Percentiles rank a stretch among this genome's conserved stretches.
phyloP scores from a whole-genome alignment of 306 rosid genomes.

The Ceratonia siliqua region DNA sequence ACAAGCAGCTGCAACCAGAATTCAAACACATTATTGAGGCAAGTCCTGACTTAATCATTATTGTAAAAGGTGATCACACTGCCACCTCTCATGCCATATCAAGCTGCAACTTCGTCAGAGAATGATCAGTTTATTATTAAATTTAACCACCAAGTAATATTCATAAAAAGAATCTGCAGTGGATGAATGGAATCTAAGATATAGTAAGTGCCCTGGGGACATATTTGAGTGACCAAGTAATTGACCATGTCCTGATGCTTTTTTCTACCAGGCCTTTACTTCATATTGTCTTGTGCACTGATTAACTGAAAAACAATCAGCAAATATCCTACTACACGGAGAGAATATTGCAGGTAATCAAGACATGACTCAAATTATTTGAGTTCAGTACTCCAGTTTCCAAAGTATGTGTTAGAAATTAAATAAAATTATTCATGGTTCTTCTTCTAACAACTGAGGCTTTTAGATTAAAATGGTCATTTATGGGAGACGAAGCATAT shows the following conservation, averaged over 20 bases:
- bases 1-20: slow-evolving; percentile 79
- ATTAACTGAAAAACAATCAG: not conserved
- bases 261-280: not conserved
- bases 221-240: not conserved
- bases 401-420: not conserved
- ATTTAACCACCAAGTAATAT: not conserved
- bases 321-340: not conserved
- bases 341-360: not conserved
- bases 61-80: slow-evolving; percentile 5
- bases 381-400: not conserved
- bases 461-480: too few relatives aligned
- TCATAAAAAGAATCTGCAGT: not conserved
- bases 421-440: too few relatives aligned
- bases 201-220: not conserved
- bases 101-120: slow-evolving; percentile 27
- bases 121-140: not conserved
- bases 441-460: too few relatives aligned
- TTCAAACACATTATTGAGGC: not conserved
- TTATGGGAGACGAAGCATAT: too few relatives aligned
- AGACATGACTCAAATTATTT: not conserved
- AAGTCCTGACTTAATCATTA: not conserved
- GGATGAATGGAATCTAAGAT: not conserved
- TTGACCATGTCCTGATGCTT: not conserved
- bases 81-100: not conserved
- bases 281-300: not conserved